A percentile compares a stretch with the other conserved stretches of the same genome.
Evolutionary conservation across 2,329 filamentous ascomycete genomes (phyloP).

Genomic region (Hypoxylon sp.): DNA sequence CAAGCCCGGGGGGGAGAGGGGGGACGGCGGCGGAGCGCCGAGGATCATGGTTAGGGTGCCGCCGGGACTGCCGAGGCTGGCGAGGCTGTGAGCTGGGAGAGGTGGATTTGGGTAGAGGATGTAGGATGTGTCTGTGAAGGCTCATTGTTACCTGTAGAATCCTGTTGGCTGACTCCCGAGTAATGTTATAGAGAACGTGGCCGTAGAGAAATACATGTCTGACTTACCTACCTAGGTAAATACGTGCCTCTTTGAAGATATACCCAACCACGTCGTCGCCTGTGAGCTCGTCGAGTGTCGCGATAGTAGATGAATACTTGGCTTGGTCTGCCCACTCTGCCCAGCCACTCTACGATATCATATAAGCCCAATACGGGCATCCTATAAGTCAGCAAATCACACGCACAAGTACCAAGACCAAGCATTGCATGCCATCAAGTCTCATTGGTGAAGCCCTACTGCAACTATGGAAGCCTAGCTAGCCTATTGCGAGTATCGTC

Average conservation of each 20-base stretch:
- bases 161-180: neutral
- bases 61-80: neutral
- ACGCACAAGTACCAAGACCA: neutral
- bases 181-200: neutral
- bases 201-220: too few relatives aligned
- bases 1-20: slow-evolving; percentile 46
- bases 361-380: neutral
- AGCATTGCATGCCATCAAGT: neutral
- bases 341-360: neutral
- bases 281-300: neutral
- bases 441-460: neutral
- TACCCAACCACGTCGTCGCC: neutral
- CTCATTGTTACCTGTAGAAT: neutral
- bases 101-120: neutral
- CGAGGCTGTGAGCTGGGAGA: slow-evolving; percentile 27
- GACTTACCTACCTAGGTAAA: too few relatives aligned
- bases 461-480: too few relatives aligned
- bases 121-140: neutral
- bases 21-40: slow-evolving; percentile 34
- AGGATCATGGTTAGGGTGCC: slow-evolving; percentile 42
- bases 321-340: neutral
- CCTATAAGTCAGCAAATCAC: neutral
- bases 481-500: neutral
- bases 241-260: too few relatives aligned
- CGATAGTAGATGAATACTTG: neutral